Percentiles rank a stretch among this genome's conserved stretches.
Conservation (phyloP, 129 eudicot species). For the Logfia minima region DNA sequence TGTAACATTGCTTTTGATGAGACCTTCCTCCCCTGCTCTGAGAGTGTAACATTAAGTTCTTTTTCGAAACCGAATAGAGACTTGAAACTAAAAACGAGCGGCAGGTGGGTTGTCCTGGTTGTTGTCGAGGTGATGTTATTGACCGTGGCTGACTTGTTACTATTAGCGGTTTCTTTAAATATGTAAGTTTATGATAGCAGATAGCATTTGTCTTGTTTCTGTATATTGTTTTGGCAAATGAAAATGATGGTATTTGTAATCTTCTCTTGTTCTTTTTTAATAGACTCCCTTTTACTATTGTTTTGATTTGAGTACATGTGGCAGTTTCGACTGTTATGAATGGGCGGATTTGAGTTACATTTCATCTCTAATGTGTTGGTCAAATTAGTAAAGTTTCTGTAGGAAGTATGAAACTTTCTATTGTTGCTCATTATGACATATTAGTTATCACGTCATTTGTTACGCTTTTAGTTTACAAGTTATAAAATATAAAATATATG, state of each 20-base stretch:
- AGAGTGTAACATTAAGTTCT: neutral
- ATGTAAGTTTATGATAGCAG: slow-evolving; percentile 35
- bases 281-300: slow-evolving; percentile 12
- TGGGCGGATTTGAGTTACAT: neutral
- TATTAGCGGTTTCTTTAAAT: slow-evolving; percentile 28
- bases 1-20: slow-evolving; percentile 32
- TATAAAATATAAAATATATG: too few relatives aligned
- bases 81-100: neutral
- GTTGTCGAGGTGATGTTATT: slow-evolving; percentile 35
- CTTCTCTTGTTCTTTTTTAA: slow-evolving; percentile 18
- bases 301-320: neutral
- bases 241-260: slow-evolving; percentile 32
- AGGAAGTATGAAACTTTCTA: neutral
- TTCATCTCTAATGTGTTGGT: neutral
- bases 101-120: slow-evolving; percentile 24
- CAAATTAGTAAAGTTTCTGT: neutral
- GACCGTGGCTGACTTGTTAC: slow-evolving; percentile 43
- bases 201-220: slow-evolving; percentile 31
- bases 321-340: neutral
- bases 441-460: too few relatives aligned
- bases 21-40: slow-evolving; percentile 19
- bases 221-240: slow-evolving; percentile 43
- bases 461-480: too few relatives aligned
- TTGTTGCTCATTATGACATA: too few relatives aligned
- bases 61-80: slow-evolving; percentile 14